A percentile compares a stretch with the other conserved stretches of the same genome.
Conservation (phyloP, 2,329 filamentous ascomycete species). For the Fusarium sp. region DNA sequence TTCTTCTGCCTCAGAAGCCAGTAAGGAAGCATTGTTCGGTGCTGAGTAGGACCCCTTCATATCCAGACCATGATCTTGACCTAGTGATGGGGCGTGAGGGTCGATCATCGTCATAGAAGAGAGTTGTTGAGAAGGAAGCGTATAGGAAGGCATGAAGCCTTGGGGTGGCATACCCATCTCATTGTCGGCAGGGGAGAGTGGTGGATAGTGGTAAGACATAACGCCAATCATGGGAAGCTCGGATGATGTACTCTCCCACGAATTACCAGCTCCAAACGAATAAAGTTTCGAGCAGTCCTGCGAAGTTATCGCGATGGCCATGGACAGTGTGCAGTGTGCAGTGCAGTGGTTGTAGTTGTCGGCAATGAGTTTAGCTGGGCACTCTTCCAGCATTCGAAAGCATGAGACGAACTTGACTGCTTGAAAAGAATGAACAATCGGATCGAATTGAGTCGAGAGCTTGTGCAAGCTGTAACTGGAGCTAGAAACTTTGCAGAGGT, state of each 20-base stretch:
- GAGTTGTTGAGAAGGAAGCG: conserved; percentile 45
- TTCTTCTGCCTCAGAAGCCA: conserved; percentile 48
- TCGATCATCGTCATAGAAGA: conserved; percentile 46
- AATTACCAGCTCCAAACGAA: conserved; percentile 6
- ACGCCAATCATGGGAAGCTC: conserved; percentile 28
- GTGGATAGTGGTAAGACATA: conserved; percentile 63
- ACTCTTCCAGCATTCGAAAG: background rate
- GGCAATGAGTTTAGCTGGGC: background rate
- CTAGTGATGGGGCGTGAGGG: conserved; percentile 48
- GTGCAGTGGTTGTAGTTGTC: background rate
- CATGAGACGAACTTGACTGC: background rate
- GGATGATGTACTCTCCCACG: conserved; percentile 19
- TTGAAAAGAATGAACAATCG: conserved; percentile 7
- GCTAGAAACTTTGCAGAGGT: conserved; percentile 2
- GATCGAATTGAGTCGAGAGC: conserved; percentile 4
- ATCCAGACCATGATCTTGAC: conserved; percentile 49
- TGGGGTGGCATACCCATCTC: conserved; percentile 55
- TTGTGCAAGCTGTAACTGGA: background rate
- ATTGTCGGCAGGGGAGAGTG: conserved; percentile 52
- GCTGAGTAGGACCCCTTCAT: conserved; percentile 62
- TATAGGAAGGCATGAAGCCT: conserved; percentile 47
- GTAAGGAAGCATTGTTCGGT: conserved; percentile 57
- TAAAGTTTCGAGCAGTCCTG: conserved; percentile 18
- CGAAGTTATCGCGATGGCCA: conserved; percentile 33
- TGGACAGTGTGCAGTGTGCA: conserved; percentile 7